phyloP scores from a whole-genome alignment of 2,329 filamentous ascomycete species.

The Stagonosporopsis chrysanthemi region DNA sequence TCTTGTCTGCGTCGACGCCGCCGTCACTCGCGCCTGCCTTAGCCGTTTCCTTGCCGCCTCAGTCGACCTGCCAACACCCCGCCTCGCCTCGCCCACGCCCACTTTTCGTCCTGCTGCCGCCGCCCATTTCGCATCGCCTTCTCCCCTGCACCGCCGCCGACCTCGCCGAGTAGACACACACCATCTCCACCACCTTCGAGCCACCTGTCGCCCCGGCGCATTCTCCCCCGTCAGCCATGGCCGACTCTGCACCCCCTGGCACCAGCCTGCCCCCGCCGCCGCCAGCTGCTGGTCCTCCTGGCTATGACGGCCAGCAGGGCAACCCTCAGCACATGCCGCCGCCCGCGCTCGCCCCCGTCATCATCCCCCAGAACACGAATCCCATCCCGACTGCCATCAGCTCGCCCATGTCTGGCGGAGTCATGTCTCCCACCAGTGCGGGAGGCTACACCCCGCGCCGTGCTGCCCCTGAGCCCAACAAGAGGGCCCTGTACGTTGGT shows the following conservation, averaged over 20 bases:
- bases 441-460: conserved; percentile 79
- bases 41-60: conserved; percentile 40
- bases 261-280: conserved; percentile 74
- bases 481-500: conserved; percentile 94
- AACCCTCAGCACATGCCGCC: conserved; percentile 79
- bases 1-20: conserved; percentile 34
- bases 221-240: conserved; percentile 64
- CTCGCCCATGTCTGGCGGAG: conserved; percentile 78
- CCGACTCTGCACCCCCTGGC: conserved; percentile 71
- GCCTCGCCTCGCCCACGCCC: conserved; percentile 20
- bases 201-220: conserved; percentile 16
- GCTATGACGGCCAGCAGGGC: conserved; percentile 70
- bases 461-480: conserved; percentile 96
- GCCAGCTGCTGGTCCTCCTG: conserved; percentile 74
- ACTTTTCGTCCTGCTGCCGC: conserved; percentile 18
- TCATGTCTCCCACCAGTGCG: conserved; percentile 82
- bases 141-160: conserved; percentile 6
- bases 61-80: conserved; percentile 24
- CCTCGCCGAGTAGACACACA: conserved; percentile 8
- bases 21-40: conserved; percentile 30
- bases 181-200: conserved; percentile 1
- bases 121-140: conserved; percentile 20
- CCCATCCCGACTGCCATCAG: conserved; percentile 92
- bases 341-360: conserved; percentile 80
- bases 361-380: conserved; percentile 95